These are phyloP conservation scores for Jasminum sambac DNA, from an alignment of 257 asterid genomes.

Conservation along the genomic window DNA sequence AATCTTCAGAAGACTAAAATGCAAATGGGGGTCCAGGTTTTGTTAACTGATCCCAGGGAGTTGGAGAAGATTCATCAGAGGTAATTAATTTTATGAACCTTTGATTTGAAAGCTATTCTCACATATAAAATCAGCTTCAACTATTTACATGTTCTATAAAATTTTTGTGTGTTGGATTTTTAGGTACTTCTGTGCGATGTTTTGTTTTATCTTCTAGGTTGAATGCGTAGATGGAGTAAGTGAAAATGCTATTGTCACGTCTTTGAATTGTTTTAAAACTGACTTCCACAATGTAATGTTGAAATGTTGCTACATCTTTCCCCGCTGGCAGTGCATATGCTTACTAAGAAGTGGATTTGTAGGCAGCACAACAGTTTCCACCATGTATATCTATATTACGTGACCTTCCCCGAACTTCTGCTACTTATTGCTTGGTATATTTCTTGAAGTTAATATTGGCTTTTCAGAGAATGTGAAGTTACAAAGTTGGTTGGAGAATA, in stretches of 20 bases:
- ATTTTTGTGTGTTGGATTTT: background rate
- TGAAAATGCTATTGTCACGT: background rate
- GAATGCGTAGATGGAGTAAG: background rate
- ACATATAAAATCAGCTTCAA: background rate
- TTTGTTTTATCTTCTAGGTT: background rate
- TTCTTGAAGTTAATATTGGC: too few species aligned
- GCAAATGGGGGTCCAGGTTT: constrained; percentile 97
- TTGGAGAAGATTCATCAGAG: constrained; percentile 94
- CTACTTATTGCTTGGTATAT: background rate
- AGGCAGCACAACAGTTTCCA: constrained; percentile 8
- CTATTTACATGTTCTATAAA: background rate
- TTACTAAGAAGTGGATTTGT: constrained; percentile 6
- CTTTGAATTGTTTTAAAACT: background rate
- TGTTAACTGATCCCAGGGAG: constrained; percentile 90
- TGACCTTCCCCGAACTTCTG: background rate
- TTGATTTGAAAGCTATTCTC: background rate
- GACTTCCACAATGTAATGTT: constrained; percentile 6
- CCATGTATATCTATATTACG: background rate
- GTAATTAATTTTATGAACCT: constrained; percentile 35
- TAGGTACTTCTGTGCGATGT: background rate
- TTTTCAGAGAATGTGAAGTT: too few species aligned
- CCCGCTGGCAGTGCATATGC: constrained; percentile 2
- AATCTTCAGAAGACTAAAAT: constrained; percentile 90
- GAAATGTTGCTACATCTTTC: background rate
- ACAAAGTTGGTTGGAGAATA: too few species aligned